Evolutionary conservation across 257 asterid genomes (phyloP).

Genomic region (Apocynum venetum): DNA sequence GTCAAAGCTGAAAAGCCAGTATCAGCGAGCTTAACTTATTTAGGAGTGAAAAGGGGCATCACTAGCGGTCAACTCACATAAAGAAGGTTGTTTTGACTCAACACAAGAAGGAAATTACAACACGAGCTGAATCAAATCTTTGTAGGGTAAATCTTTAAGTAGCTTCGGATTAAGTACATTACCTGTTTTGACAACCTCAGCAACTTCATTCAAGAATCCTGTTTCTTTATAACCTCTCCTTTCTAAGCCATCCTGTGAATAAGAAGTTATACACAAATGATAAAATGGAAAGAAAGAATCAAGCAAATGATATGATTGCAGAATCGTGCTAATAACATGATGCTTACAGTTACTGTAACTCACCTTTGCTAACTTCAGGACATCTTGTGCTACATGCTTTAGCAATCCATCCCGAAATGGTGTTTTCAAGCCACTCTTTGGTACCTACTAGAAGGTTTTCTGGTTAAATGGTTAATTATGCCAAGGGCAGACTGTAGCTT

Average conservation of each 20-base stretch:
- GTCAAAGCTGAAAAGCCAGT: no score
- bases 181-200: slow-evolving; percentile 88
- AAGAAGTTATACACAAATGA: slow-evolving; percentile 13
- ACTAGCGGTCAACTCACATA: no score
- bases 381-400: slow-evolving; percentile 93
- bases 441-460: slow-evolving; percentile 53
- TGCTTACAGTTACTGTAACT: background rate
- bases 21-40: no score
- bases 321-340: background rate
- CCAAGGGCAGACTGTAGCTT: background rate
- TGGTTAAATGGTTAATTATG: background rate
- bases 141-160: no score
- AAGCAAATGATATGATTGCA: background rate
- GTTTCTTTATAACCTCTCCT: slow-evolving; percentile 94
- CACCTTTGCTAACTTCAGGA: slow-evolving; percentile 67
- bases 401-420: slow-evolving; percentile 97
- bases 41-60: no score
- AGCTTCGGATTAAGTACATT: background rate
- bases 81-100: no score
- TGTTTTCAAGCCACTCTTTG: slow-evolving; percentile 72
- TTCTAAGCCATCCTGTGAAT: slow-evolving; percentile 80
- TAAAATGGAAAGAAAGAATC: background rate
- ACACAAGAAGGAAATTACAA: background rate
- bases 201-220: slow-evolving; percentile 81
- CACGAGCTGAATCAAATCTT: background rate